phyloP scores from a whole-genome alignment of 1,284 basidiomycete genomes.

The Agaricales sp. region DNA sequence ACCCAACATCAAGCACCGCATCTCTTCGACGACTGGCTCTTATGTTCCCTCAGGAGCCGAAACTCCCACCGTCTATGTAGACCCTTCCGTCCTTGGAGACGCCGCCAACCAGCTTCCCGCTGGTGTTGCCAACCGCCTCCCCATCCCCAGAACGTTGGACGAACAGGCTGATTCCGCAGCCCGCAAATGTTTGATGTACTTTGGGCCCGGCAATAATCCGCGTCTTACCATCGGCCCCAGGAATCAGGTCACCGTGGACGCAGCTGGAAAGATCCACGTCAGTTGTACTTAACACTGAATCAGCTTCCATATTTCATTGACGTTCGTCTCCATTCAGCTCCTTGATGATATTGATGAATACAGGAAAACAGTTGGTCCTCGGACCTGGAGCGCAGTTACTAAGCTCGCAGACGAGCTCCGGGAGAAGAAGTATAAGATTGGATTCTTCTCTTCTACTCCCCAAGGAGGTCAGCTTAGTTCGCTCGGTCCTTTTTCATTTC shows the following conservation, averaged over 20 bases:
- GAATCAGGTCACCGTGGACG: conserved; percentile 74
- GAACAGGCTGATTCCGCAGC: conserved; percentile 79
- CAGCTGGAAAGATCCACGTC: conserved; percentile 63
- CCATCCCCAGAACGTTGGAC: conserved; percentile 66
- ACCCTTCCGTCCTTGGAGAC: conserved; percentile 34
- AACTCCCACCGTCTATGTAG: conserved; percentile 59
- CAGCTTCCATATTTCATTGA: not conserved
- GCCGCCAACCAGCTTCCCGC: conserved; percentile 29
- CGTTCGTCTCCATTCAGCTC: conserved; percentile 18
- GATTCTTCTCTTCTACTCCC: conserved; percentile 85
- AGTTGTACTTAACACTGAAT: not conserved
- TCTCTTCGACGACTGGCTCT: conserved; percentile 65
- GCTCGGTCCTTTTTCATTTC: conserved; percentile 9
- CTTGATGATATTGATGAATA: conserved; percentile 69
- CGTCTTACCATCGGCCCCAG: conserved; percentile 68
- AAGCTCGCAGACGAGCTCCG: conserved; percentile 75
- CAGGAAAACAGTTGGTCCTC: conserved; percentile 51
- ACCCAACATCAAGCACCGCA: conserved; percentile 68
- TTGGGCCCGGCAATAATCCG: conserved; percentile 70
- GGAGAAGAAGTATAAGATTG: conserved; percentile 75
- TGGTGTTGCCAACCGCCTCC: conserved; percentile 45
- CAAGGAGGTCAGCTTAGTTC: conserved; percentile 56
- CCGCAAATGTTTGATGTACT: conserved; percentile 74
- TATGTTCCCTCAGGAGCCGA: conserved; percentile 64
- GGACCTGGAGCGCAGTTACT: conserved; percentile 69